Evolutionary conservation across 257 asterid species (phyloP), one percentile per base, ranked within the genome.

Genomic region (Fraxinus cuspidata): DNA sequence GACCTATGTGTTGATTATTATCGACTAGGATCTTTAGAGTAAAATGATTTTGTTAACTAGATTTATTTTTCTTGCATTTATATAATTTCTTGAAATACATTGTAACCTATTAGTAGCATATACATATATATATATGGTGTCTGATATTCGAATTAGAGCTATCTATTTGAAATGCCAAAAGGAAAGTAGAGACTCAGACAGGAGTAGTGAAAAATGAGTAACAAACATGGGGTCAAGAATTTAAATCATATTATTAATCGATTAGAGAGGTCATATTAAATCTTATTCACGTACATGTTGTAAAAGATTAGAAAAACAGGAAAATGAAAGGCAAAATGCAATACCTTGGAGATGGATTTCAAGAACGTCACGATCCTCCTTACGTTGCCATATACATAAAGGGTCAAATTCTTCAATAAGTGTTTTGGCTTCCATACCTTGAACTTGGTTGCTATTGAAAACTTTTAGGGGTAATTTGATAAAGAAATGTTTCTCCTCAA

Each of bases 361-460:
- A 38, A 91, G 91, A 81, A 86, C 67, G 79, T 91, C 94, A 0
- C 76, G 70, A 64, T 83, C 89, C 74, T 86, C 85, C n/a, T 71
- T 80, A 3, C 89, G 90, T 34, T 87, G 81, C 96, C 96, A 91
- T 77, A 74, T 83, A 87, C 94, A 87, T 29, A 76, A 83, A 4
- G 96, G 96, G 32, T 91, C 96, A 16, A 91, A 87, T 83, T 91
- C 94, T 25, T 86, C 88, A 37, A 74, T 29, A 1, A 56, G 37
- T 8, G 6, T 38, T 67, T 77, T 86, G 75, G 80, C 79, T 31
- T 80, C 91, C 92, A 86, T 89, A 25, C 47, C 34, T 12, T 19
- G 11, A 69, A 23, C 21, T 34, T 32, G 27, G 27, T 25, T 68
- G 58, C 40, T 44, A 32, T 68, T 32, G 67, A 51, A 51, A 67